These are phyloP conservation scores for Kodamaea alishanica DNA, from an alignment of 1,139 yeast genomes.

Conservation along the genomic window DNA sequence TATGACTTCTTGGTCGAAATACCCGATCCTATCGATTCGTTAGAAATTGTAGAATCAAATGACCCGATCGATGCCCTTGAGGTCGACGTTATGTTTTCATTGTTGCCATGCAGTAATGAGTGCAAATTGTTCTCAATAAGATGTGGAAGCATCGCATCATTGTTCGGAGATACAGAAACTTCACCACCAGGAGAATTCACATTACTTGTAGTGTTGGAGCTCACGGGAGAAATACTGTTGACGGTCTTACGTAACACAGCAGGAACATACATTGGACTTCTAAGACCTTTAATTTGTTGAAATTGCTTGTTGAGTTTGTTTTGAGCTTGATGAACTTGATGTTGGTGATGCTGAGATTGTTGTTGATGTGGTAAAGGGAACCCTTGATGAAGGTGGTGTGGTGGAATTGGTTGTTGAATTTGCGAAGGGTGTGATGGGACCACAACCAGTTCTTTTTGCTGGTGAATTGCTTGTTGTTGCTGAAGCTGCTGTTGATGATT, in stretches of 20 bases:
- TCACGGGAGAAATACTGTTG: constrained; percentile 11
- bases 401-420: constrained; percentile 2
- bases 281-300: constrained; percentile 65
- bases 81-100: constrained; percentile 12
- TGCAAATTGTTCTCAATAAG: constrained; percentile 10
- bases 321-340: constrained; percentile 1
- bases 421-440: constrained; percentile 5
- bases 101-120: constrained; percentile 8
- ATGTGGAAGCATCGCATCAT: not conserved
- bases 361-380: constrained; percentile 2
- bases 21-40: constrained; percentile 25
- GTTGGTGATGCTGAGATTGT: constrained; percentile 3
- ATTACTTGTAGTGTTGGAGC: constrained; percentile 2
- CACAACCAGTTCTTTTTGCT: too few relatives aligned
- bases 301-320: constrained; percentile 21
- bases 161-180: not conserved
- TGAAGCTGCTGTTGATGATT: constrained; percentile 1
- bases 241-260: constrained; percentile 68
- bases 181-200: constrained; percentile 4
- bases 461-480: constrained; percentile 4
- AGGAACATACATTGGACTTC: constrained; percentile 84
- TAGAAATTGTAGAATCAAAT: constrained; percentile 33
- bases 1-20: constrained; percentile 9
- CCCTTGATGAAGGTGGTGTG: constrained; percentile 1
- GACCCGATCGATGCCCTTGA: constrained; percentile 34